Base-by-base conservation (phyloP, 345 rosid genomes). In the Salix brachista region DNA sequence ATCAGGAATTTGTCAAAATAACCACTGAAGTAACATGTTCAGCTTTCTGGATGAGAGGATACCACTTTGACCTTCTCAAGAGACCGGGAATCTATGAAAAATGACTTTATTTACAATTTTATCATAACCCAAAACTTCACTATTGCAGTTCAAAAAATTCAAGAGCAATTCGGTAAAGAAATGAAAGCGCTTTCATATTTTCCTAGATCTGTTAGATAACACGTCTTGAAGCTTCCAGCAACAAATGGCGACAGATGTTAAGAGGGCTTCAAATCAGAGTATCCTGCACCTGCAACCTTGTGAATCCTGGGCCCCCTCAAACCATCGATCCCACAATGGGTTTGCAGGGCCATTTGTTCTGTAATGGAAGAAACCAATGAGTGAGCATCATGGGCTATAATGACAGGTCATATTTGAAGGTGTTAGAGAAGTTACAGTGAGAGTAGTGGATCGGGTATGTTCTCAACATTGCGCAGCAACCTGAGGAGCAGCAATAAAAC, bases 261-360 rank as follows among this genome's bases (percentile, higher is more conserved):
- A 21, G 77, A 80, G 54, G 46, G 67, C 72, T 78, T 46, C 75
- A 62, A 23, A 78, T 88, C 85, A 91, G 70, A 91, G 92, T 74
- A 91, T 88, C 69, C 79, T 75, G 77, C 97, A 91, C 78, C 80
- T 78, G 87, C 92, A 91, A 58, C 89, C 91, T 75, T 79, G 83
- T 36, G 89, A 80, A 65, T 90, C 90, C 70, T 85, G 90, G 1
- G 90, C 89, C 78, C 91, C 85, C 82, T 92, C 91, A 82, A 92
- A 92, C 94, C 97, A 92, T 72, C 91, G 81, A 64, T 91, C 97
- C 91, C 97, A 91, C 68, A 62, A 62, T 16, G 86, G 82, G 83
- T 90, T 83, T 56, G 83, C 56, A 67, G 91, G 90, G 64, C 91
- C 94, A 72, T 34, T 87, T 65, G 91, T 92, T 85, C 97, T 92